Base-by-base conservation (phyloP, 2,329 filamentous ascomycete genomes). In the Cadophora sp. region DNA sequence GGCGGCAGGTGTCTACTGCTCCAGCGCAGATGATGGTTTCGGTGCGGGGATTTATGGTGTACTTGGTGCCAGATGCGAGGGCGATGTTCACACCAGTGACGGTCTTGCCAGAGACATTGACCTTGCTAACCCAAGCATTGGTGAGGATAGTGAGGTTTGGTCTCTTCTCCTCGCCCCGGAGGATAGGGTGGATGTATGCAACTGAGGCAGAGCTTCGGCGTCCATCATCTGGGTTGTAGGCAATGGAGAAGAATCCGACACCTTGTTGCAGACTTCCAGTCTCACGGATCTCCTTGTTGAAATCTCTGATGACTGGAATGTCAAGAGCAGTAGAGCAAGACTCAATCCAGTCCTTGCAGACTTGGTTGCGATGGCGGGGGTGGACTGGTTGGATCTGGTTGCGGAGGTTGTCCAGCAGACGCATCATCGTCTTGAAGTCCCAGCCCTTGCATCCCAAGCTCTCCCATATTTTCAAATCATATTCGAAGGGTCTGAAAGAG, bases 381-480 rank as follows among this genome's bases (percentile, higher is more conserved):
- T 97, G 93, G 41, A 97, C 93, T 11, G 93, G 93, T 81, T 96
- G 93, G 69, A 96, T 87, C n/a, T 91, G 93, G 84, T 96, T 96
- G 79, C 91, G 90, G 73, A 97, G 85, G 80, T 92, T 93, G 83
- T 96, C 91, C 73, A 96, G 83, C 53, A 94, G 83, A 66, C 92
- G 88, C 80, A 89, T 96, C 80, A 97, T 91, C 68, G 87, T 93
- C 77, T 92, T 89, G 81, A 96, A 97, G 76, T 87, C 88, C 94
- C 94, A 97, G 75, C 93, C 93, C 77, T 87, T 87, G 82, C 91
- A 94, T 68, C 94, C 94, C 76, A 92, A 83, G 39, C 86, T 87
- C 75, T 94, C 90, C 94, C 94, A 97, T 74, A 92, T 86, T 76
- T 92, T 86, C 81, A 92, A 87, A 80, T 97, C 94, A 79, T 96